These are phyloP conservation scores for Fibroporia radiculosa DNA, from an alignment of 768 basidiomycete genomes.

Conservation along the genomic window DNA sequence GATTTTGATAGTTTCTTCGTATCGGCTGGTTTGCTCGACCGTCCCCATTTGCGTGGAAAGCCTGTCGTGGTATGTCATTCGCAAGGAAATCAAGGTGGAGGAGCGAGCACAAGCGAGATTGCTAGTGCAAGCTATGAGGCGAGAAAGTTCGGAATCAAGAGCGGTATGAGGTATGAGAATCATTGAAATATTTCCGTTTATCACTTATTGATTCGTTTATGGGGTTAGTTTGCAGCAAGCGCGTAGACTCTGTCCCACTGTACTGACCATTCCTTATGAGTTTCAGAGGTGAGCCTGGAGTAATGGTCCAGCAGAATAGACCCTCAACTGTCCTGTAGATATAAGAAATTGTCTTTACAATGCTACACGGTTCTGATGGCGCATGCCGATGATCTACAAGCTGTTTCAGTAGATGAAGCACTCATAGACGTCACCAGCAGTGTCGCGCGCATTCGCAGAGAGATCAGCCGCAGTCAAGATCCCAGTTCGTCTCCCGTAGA, in stretches of 20 bases:
- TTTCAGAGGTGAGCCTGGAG: slow-evolving; percentile 58
- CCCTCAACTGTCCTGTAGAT: slow-evolving; percentile 38
- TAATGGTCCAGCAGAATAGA: neutral
- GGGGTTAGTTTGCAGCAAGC: slow-evolving; percentile 54
- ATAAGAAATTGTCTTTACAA: slow-evolving; percentile 73
- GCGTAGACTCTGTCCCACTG: slow-evolving; percentile 60
- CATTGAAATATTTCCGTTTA: neutral
- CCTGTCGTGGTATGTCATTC: slow-evolving; percentile 96
- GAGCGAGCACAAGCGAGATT: slow-evolving; percentile 85
- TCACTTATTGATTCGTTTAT: too few species aligned
- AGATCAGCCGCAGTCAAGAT: slow-evolving; percentile 24
- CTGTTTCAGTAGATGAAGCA: slow-evolving; percentile 95
- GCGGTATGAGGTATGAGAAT: slow-evolving; percentile 81
- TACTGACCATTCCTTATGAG: slow-evolving; percentile 86
- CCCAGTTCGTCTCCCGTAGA: slow-evolving; percentile 28
- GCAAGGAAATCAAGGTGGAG: slow-evolving; percentile 64
- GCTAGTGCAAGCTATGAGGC: slow-evolving; percentile 95
- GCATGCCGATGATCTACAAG: slow-evolving; percentile 86
- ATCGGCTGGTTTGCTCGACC: slow-evolving; percentile 72
- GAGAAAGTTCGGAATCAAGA: slow-evolving; percentile 76
- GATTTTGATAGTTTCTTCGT: slow-evolving; percentile 99
- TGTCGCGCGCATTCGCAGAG: slow-evolving; percentile 32
- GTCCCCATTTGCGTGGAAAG: slow-evolving; percentile 79
- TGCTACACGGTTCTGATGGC: slow-evolving; percentile 93
- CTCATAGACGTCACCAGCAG: slow-evolving; percentile 77